phyloP scores from a whole-genome alignment of 2,329 filamentous ascomycete species.

The Colletotrichum sp. region DNA sequence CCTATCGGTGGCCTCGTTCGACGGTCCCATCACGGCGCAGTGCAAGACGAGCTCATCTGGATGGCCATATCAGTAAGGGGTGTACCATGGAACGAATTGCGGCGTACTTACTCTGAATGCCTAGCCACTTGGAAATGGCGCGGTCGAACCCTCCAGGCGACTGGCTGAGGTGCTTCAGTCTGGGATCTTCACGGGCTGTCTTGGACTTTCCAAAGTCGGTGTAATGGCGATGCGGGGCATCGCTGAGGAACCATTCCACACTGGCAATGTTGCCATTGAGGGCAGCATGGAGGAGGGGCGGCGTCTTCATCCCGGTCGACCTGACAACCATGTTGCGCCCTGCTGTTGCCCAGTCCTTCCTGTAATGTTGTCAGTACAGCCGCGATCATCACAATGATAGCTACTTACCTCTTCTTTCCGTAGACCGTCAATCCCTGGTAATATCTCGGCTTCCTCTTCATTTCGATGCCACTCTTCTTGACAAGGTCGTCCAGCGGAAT shows the following conservation, averaged over 20 bases:
- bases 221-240: slow-evolving; percentile 72
- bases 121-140: slow-evolving; percentile 67
- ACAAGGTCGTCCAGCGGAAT: slow-evolving; percentile 73
- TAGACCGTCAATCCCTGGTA: slow-evolving; percentile 82
- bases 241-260: slow-evolving; percentile 80
- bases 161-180: slow-evolving; percentile 66
- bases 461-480: slow-evolving; percentile 67
- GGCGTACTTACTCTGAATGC: slow-evolving; percentile 57
- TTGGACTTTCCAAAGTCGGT: slow-evolving; percentile 68
- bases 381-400: not conserved
- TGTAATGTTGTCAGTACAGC: slow-evolving; percentile 26
- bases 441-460: slow-evolving; percentile 69
- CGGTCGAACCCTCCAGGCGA: slow-evolving; percentile 67
- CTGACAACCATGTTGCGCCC: slow-evolving; percentile 52
- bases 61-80: slow-evolving; percentile 25
- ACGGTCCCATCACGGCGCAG: slow-evolving; percentile 60
- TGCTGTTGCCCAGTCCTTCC: slow-evolving; percentile 74
- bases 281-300: slow-evolving; percentile 68
- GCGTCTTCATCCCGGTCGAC: slow-evolving; percentile 46
- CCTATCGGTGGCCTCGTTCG: slow-evolving; percentile 45
- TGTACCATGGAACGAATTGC: not conserved
- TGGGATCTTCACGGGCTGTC: slow-evolving; percentile 63
- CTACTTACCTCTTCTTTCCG: slow-evolving; percentile 66
- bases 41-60: slow-evolving; percentile 70
- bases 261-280: slow-evolving; percentile 63